phyloP scores from a whole-genome alignment of 257 asterid species.

The Cordia subcordata region DNA sequence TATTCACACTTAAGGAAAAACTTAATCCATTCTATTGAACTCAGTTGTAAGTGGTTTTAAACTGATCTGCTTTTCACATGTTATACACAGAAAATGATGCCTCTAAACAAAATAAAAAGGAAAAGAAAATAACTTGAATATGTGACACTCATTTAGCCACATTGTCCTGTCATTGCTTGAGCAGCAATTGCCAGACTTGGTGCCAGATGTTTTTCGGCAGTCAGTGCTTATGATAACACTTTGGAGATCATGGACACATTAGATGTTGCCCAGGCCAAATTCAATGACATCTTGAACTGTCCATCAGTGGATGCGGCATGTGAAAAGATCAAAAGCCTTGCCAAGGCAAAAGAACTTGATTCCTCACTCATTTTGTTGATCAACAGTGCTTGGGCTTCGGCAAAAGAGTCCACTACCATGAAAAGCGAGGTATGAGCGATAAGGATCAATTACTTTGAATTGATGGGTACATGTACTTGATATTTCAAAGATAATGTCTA shows the following conservation, averaged over 20 bases:
- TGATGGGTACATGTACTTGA: no score
- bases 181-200: slow-evolving; percentile 88
- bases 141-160: background rate
- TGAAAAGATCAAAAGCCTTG: slow-evolving; percentile 79
- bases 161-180: slow-evolving; percentile 17
- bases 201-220: slow-evolving; percentile 85
- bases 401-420: slow-evolving; percentile 77
- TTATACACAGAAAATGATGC: no score
- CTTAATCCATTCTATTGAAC: no score
- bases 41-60: no score
- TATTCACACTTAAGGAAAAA: no score
- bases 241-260: slow-evolving; percentile 76
- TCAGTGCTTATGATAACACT: slow-evolving; percentile 88
- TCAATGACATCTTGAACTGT: slow-evolving; percentile 77
- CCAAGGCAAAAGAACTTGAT: slow-evolving; percentile 84
- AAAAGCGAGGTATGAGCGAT: slow-evolving; percentile 62
- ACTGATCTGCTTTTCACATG: no score
- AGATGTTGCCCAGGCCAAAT: slow-evolving; percentile 86
- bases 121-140: background rate
- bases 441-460: background rate
- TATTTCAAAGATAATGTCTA: no score
- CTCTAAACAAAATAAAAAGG: no score
- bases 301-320: slow-evolving; percentile 75
- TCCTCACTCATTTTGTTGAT: slow-evolving; percentile 85
- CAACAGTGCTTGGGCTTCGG: slow-evolving; percentile 88